Percentiles rank a stretch among this genome's conserved stretches.
These are phyloP conservation scores for Posidonia oceanica DNA, from an alignment of 116 monocot genomes.

Conservation along the genomic window DNA sequence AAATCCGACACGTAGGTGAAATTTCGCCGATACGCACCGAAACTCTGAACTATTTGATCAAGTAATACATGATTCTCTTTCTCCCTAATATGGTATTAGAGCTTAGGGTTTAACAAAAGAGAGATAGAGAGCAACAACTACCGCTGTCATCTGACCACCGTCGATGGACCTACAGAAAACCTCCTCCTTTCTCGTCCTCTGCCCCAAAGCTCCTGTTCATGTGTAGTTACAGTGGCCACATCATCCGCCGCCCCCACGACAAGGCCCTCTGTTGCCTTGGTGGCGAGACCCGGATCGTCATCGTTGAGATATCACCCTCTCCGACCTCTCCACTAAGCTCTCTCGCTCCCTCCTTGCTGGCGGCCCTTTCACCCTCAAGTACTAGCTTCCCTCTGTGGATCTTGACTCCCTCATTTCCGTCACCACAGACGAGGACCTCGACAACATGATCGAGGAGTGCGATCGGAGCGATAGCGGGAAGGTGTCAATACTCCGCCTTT, in stretches of 20 bases:
- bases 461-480: conserved; percentile 22
- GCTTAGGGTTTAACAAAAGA: too few relatives aligned
- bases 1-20: too few relatives aligned
- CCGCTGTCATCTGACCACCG: too few relatives aligned
- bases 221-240: conserved; percentile 87
- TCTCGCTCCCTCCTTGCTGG: conserved; percentile 36
- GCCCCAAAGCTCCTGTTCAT: conserved; percentile 75
- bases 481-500: conserved; percentile 34
- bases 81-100: too few relatives aligned
- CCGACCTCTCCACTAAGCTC: conserved; percentile 35
- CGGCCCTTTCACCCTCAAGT: conserved; percentile 51
- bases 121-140: too few relatives aligned
- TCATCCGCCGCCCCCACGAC: conserved; percentile 80
- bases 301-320: conserved; percentile 49
- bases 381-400: conserved; percentile 80
- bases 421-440: too few relatives aligned
- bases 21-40: too few relatives aligned
- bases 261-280: conserved; percentile 76
- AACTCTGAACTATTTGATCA: too few relatives aligned
- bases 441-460: conserved; percentile 5
- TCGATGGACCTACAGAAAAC: too few relatives aligned
- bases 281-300: conserved; percentile 76
- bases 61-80: too few relatives aligned
- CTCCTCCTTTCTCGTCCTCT: too few relatives aligned
- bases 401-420: conserved; percentile 32